Percentiles rank a stretch among this genome's conserved stretches.
Conservation (phyloP, 2,329 filamentous ascomycete genomes). For the Penicillium decumbens region DNA sequence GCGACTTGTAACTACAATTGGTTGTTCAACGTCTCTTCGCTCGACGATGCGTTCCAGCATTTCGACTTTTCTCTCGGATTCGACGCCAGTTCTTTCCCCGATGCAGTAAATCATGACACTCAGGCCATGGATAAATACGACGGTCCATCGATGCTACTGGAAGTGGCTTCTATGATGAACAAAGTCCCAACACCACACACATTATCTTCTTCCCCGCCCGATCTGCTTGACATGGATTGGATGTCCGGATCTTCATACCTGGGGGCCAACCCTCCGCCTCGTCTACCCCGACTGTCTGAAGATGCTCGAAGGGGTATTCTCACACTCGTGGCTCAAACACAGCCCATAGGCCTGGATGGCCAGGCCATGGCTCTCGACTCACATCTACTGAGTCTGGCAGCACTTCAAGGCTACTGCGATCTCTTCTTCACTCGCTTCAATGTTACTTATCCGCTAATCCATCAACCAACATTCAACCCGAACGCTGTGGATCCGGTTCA, state of each 20-base stretch:
- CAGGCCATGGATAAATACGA: constrained; percentile 12
- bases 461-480: constrained; percentile 55
- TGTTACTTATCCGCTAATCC: constrained; percentile 56
- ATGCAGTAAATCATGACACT: constrained; percentile 7
- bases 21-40: constrained; percentile 49
- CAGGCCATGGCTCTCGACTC: constrained; percentile 47
- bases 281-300: constrained; percentile 28
- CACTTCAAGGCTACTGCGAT: constrained; percentile 55
- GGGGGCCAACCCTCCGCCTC: constrained; percentile 5
- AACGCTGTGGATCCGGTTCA: constrained; percentile 50
- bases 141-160: constrained; percentile 23
- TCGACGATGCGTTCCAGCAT: constrained; percentile 36
- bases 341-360: constrained; percentile 48
- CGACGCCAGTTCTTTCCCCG: constrained; percentile 23
- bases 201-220: constrained; percentile 4
- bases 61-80: constrained; percentile 24
- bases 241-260: constrained; percentile 20
- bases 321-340: constrained; percentile 49
- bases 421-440: constrained; percentile 61
- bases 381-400: constrained; percentile 48
- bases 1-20: constrained; percentile 61
- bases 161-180: constrained; percentile 25
- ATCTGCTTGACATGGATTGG: constrained; percentile 27
- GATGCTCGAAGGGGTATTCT: constrained; percentile 42
- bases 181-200: constrained; percentile 1